Evolutionary conservation across 2,329 filamentous ascomycete genomes (phyloP), one percentile per base, ranked within the genome.

Genomic region (Botrytis hyacinthi): DNA sequence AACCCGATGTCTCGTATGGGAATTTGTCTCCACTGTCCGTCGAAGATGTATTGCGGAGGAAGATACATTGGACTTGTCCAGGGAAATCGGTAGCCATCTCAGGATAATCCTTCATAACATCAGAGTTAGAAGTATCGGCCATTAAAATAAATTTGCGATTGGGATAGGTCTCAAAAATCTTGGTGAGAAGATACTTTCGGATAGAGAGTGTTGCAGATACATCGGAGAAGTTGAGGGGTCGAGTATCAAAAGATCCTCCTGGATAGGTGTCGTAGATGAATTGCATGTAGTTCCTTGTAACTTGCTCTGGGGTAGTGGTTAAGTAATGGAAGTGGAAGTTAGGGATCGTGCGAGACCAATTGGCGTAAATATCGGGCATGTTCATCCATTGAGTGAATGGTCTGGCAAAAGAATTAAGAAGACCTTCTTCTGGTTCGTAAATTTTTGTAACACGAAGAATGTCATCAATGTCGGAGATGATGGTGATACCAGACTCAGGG

Each of bases 381-480:
- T 94, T 91, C 85, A 91, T 85, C 92, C 92, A 95, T 0, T 88
- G 85, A 0, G 85, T 87, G 80, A 93, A 95, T 0, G 90, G 85
- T 6, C 88, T 87, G 0, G 92, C 92, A 78, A 95, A 94, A 0
- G 91, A 90, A 83, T 95, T 95, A 18, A 94, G 84, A 0, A 95
- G 84, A 8, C 92, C 93, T 79, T 94, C 87, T 76, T 90, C 88
- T 0, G 92, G 92, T 66, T 92, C 82, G 81, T 93, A 95, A 80
- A 95, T 95, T 82, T 93, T 93, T 73, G 92, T 95, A 1, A 94
- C 84, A n/a, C 92, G 89, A 0, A 94, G 86, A 73, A 94, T 93
- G 79, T 95, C 93, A 77, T 94, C 92, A 75, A 95, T 93, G 78
- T 95, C 93, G 1, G 90, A 92, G 77, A 95, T 84, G 74, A 95